Conservation (phyloP, 2,329 filamentous ascomycete species). For the Myriosclerotinia duriaeana region DNA sequence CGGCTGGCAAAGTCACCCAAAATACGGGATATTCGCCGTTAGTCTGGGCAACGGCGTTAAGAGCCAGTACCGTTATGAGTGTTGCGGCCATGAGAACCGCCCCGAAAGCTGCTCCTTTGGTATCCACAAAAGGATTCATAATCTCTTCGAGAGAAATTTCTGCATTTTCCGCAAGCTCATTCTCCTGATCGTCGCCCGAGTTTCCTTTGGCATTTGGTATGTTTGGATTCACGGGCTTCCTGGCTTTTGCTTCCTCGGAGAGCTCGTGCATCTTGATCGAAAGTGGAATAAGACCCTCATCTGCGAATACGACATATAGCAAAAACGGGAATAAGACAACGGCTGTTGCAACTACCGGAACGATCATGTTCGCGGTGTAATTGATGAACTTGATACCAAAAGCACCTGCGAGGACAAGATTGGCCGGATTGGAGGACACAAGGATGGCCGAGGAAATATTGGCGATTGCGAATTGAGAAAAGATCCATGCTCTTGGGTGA, state of each 20-base stretch:
- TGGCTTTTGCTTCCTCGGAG: conserved; percentile 54
- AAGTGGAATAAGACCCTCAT: conserved; percentile 61
- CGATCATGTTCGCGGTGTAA: conserved; percentile 76
- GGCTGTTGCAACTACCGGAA: conserved; percentile 67
- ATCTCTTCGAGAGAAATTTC: conserved; percentile 67
- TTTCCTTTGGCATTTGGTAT: conserved; percentile 64
- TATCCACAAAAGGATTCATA: conserved; percentile 73
- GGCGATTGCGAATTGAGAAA: conserved; percentile 68
- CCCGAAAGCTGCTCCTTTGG: conserved; percentile 62
- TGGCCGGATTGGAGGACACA: conserved; percentile 76
- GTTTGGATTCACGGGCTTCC: conserved; percentile 67
- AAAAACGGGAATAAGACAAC: conserved; percentile 68
- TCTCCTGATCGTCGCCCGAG: conserved; percentile 52
- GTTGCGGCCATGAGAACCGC: conserved; percentile 65
- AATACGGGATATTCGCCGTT: conserved; percentile 58
- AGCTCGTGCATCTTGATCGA: conserved; percentile 69
- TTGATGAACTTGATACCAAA: conserved; percentile 70
- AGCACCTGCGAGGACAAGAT: conserved; percentile 70
- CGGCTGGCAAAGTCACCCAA: conserved; percentile 68
- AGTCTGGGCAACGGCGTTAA: conserved; percentile 60
- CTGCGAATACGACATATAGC: conserved; percentile 66
- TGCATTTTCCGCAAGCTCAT: conserved; percentile 51
- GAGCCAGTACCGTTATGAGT: conserved; percentile 61
- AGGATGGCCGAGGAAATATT: conserved; percentile 74
- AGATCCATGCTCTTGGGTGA: conserved; percentile 71